A percentile compares a stretch with the other conserved stretches of the same genome.
Evolutionary conservation across 23 red algal genomes (phyloP).

Genomic region (Gracilaria vermiculophylla): DNA sequence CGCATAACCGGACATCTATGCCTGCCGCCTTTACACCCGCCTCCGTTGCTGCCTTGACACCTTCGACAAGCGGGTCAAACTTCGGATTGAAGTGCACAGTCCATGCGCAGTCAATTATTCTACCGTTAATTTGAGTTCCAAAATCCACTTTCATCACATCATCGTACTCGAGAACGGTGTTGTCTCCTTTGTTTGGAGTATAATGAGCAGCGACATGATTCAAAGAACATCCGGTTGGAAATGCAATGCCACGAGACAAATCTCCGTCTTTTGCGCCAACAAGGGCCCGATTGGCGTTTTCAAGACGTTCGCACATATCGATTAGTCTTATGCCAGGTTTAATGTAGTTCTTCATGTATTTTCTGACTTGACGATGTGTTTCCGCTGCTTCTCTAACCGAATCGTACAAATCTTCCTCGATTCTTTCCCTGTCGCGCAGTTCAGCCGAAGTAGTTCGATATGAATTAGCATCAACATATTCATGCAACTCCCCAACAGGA

Average conservation of each 20-base stretch:
- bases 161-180: slow-evolving; percentile 81
- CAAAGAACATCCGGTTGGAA: slow-evolving; percentile 97
- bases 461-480: slow-evolving; percentile 76
- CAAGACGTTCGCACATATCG: slow-evolving; percentile 98
- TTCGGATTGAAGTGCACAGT: slow-evolving; percentile 93
- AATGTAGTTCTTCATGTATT: slow-evolving; percentile 89
- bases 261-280: slow-evolving; percentile 84
- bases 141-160: slow-evolving; percentile 99
- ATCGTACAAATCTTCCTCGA: slow-evolving; percentile 72
- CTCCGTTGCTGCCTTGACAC: slow-evolving; percentile 91
- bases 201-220: slow-evolving; percentile 99
- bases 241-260: slow-evolving; percentile 86
- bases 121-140: slow-evolving; percentile 94
- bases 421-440: slow-evolving; percentile 87
- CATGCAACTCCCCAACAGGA: slow-evolving; percentile 81
- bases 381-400: slow-evolving; percentile 80
- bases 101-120: slow-evolving; percentile 96
- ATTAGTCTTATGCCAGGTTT: slow-evolving; percentile 90
- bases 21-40: slow-evolving; percentile 86
- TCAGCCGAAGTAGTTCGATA: slow-evolving; percentile 84
- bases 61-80: slow-evolving; percentile 89
- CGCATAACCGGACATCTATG: slow-evolving; percentile 95
- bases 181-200: slow-evolving; percentile 97
- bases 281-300: slow-evolving; percentile 80
- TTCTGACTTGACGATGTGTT: slow-evolving; percentile 85